Base-by-base conservation (phyloP, 768 basidiomycete species). In the Suillus hirtellus region DNA sequence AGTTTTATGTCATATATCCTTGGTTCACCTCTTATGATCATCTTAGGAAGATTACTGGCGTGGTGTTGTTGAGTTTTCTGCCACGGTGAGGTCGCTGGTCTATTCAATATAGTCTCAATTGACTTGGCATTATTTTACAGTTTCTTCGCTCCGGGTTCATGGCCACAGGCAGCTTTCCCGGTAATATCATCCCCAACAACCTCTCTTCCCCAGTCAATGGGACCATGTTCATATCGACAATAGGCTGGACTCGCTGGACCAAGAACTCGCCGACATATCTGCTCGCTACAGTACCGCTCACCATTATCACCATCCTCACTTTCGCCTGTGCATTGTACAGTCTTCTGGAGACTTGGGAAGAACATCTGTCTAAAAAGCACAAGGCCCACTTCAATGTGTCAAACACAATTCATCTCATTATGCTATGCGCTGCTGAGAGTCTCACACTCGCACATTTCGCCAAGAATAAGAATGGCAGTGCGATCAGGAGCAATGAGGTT, bases 21-120 rank as follows among this genome's bases (percentile, higher is more conserved):
- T 53, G 17, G 11, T 53, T 11, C 10, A n/a, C 2, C 10, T 34
- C 31, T 34, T 11, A 53, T 34, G 12, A 59, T 12, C 19, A 10
- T 59, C 24, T 24, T 44, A 63, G 62, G 62, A 63, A 17, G 43
- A 63, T 17, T 63, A 59, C 46, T 63, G 62, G 62, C 62, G 62
- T 35, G 62, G 62, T 43, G 43, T 63, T 10, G 62, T 63, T 4
- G 62, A 63, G 4, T 63, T 63, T 40, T 59, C 62, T 3, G 55
- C 62, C 17, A 63, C 62, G 4, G 62, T 63, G 34, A 63, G 54
- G 15, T 43, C 10, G 17, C 7, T 40, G 19, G 10, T 11, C 44
- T 6, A 6, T 10, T 34, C 10, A 12, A 24, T 27, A 19, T 21
- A n/a, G 27, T 8, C n/a, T 1, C 17, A 9, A 12, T 27, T 60